Base-by-base conservation (phyloP, 768 basidiomycete species). In the Clavaria fumosa region DNA sequence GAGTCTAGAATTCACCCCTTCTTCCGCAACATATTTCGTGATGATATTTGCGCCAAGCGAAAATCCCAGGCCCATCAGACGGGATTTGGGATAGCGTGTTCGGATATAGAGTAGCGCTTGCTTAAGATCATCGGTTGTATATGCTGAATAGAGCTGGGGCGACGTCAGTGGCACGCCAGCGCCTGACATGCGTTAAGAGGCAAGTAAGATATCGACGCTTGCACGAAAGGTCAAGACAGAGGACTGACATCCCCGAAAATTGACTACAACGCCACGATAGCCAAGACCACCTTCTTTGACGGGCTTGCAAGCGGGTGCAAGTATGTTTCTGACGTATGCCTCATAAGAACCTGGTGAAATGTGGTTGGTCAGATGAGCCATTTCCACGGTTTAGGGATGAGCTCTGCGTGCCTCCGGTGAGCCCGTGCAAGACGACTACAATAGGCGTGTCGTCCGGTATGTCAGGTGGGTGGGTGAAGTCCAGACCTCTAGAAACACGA, bases 1-100 rank as follows among this genome's bases (percentile, higher is more conserved):
- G 22, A 89, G 54, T 42, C 79, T 69, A 48, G 72, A 70, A 15
- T 60, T 49, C 24, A 62, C 62, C 10, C 81, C 76, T 52, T 93
- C 82, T 58, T 93, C 80, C 4, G 81, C 88, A 35, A 91, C 60
- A 55, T 95, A 95, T 44, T 85, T 70, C 23, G 88, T 81, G 47
- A 97, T 59, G 23, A 96, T 81, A 53, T 85, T 88, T 30, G 90
- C 83, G 30, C 93, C 95, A 24, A 99, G 70, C 3, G 89, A 95
- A 63, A 93, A 97, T 5, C 91, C 88, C 7, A 95, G 57, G 10
- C 84, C 93, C 12, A 93, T 57, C 24, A 96, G 60, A 3, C 79
- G 83, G 0, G 93, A 86, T 7, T 66, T 59, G 2, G 93, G 91
- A 48, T 78, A 91, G 43, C 55, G 52, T 34, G 70, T 55, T 2